Conservation (phyloP, 129 eudicot species). For the Tagetes patula region DNA sequence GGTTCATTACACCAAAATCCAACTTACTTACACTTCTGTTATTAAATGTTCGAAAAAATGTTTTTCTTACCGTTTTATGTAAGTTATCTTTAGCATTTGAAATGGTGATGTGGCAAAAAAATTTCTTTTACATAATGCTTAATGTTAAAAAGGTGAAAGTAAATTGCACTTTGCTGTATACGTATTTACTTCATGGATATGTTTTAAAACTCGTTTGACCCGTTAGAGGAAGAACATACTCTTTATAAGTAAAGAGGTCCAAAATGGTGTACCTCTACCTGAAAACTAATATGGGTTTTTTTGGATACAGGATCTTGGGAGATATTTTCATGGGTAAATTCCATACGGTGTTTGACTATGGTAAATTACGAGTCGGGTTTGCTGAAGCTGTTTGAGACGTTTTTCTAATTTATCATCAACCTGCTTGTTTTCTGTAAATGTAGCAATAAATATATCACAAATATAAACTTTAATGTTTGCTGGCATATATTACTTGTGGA, state of each 20-base stretch:
- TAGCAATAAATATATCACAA: conserved; percentile 21
- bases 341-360: conserved; percentile 60
- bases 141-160: background rate
- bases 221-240: background rate
- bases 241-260: background rate
- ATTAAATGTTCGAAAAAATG: background rate
- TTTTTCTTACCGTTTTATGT: background rate
- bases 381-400: conserved; percentile 46
- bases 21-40: background rate
- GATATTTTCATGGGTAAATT: conserved; percentile 57
- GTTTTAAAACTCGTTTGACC: background rate
- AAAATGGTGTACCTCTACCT: background rate
- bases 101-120: background rate
- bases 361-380: conserved; percentile 48
- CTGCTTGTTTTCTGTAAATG: conserved; percentile 26
- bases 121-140: background rate
- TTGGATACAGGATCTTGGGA: conserved; percentile 53
- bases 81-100: background rate
- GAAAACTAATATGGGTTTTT: background rate
- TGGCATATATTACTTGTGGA: conserved; percentile 19
- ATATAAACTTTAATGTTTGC: conserved; percentile 1
- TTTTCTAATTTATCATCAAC: background rate
- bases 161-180: background rate
- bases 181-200: background rate
- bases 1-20: background rate